A percentile compares a stretch with the other conserved stretches of the same genome.
These are phyloP conservation scores for Oenanthe javanica DNA, from an alignment of 140 eudicot genomes.

Conservation along the genomic window DNA sequence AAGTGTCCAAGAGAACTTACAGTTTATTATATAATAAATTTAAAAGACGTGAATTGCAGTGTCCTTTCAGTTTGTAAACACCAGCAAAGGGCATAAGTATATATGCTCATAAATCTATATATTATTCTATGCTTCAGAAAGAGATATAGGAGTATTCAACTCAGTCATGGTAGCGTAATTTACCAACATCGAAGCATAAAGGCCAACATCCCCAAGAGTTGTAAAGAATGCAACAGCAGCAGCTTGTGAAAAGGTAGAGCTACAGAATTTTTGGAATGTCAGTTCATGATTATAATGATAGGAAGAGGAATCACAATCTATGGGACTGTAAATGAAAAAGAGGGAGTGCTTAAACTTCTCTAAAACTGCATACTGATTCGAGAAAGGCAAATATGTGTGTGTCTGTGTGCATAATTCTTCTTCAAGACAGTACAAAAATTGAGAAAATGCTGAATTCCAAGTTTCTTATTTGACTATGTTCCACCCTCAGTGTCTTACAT, in stretches of 20 bases:
- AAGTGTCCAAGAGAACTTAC: not conserved
- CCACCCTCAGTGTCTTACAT: not conserved
- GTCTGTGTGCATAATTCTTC: not conserved
- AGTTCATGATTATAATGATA: not conserved
- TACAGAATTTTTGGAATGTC: constrained; percentile 22
- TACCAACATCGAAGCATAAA: constrained; percentile 58
- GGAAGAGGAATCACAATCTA: not conserved
- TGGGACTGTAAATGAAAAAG: not conserved
- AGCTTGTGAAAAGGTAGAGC: constrained; percentile 71
- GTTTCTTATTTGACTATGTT: not conserved
- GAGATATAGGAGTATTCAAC: not conserved
- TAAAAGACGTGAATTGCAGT: not conserved
- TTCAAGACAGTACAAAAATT: not conserved
- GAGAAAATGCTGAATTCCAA: not conserved
- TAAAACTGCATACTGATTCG: not conserved
- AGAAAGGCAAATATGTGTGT: not conserved
- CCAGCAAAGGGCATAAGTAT: not conserved
- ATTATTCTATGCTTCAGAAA: not conserved
- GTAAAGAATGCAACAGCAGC: constrained; percentile 75
- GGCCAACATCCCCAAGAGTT: constrained; percentile 70
- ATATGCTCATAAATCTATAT: not conserved
- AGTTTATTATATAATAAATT: not conserved
- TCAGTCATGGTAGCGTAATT: constrained; percentile 1
- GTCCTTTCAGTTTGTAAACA: not conserved
- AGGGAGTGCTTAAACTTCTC: not conserved